Evolutionary conservation across 805 yeast genomes (phyloP), one percentile per base, ranked within the genome.

Genomic region (Candida nanaspora): DNA sequence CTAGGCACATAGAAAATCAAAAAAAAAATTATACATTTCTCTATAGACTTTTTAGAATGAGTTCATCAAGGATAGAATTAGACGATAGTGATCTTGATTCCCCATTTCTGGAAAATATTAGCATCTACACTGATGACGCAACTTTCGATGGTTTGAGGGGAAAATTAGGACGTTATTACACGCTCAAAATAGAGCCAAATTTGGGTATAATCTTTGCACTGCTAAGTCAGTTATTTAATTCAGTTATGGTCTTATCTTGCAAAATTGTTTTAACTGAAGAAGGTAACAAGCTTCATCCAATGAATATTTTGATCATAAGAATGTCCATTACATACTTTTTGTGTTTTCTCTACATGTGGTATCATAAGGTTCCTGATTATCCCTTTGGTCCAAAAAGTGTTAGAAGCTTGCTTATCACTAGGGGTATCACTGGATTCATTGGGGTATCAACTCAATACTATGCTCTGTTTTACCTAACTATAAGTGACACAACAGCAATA

Each of bases 381-480:
- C 82, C 91, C 2, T 72, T 78, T 46, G 96, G 96, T 0, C 85
- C 87, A 1, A 68, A 61, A 11, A 74, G 69, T 2, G 55, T 77
- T 30, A 65, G 95, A 13, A 52, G 57, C 38, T 66, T 75, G 50
- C 62, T 87, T 43, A 55, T 76, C 0, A 35, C 74, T 4, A 67
- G 96, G 45, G 96, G 96, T 0, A 37, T 70, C 1, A 68, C 78
- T 14, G 97, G 97, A 6, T 85, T 80, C 50, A 57, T 82, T 42
- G 95, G 95, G 3, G 94, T 87, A 6, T 81, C 81, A 53, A 82
- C 91, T 4, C 66, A 84, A 54, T 88, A 86, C 58, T 85, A 69
- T 55, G 77, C 95, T 1, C 63, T 88, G 47, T 70, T 77, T 62
- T 85, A 82, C 51, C 66, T 88, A 35, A 74, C 86, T 38, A 71